phyloP scores from a whole-genome alignment of 768 basidiomycete species.

The Lactifluus hygrophoroides region DNA sequence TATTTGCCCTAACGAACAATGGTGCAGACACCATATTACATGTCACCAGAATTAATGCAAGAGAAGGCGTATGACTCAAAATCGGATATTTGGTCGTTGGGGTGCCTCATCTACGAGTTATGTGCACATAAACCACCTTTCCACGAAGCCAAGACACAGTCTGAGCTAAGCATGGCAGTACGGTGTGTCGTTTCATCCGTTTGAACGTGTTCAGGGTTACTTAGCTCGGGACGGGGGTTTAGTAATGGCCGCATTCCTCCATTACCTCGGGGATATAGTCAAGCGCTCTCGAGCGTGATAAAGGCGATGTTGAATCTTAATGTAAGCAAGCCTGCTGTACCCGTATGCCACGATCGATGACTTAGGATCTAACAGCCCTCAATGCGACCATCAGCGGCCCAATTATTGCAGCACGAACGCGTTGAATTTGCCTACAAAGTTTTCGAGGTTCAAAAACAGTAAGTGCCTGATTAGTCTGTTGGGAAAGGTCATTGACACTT shows the following conservation, averaged over 20 bases:
- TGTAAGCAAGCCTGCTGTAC: conserved; percentile 35
- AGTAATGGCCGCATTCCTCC: conserved; percentile 90
- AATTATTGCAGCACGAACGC: conserved; percentile 74
- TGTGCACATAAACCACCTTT: conserved; percentile 92
- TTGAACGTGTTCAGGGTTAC: neutral
- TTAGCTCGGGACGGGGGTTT: neutral
- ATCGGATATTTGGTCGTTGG: conserved; percentile 97
- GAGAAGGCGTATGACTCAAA: conserved; percentile 97
- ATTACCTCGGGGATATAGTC: conserved; percentile 75
- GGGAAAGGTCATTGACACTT: neutral
- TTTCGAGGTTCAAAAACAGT: conserved; percentile 75
- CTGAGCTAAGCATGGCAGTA: conserved; percentile 75
- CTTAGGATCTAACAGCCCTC: conserved; percentile 47
- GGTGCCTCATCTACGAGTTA: conserved; percentile 93
- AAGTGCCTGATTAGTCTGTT: conserved; percentile 18
- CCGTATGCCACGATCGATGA: neutral
- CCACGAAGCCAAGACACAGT: conserved; percentile 85
- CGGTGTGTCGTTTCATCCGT: conserved; percentile 37
- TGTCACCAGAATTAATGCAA: conserved; percentile 98
- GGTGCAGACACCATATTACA: conserved; percentile 94
- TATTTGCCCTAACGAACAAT: neutral
- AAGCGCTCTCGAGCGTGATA: conserved; percentile 60
- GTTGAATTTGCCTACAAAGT: conserved; percentile 64
- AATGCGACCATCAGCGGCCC: conserved; percentile 76
- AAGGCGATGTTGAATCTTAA: conserved; percentile 84